Evolutionary conservation across 208 protist genomes (phyloP).

Genomic region (Angomonas desouzai): DNA sequence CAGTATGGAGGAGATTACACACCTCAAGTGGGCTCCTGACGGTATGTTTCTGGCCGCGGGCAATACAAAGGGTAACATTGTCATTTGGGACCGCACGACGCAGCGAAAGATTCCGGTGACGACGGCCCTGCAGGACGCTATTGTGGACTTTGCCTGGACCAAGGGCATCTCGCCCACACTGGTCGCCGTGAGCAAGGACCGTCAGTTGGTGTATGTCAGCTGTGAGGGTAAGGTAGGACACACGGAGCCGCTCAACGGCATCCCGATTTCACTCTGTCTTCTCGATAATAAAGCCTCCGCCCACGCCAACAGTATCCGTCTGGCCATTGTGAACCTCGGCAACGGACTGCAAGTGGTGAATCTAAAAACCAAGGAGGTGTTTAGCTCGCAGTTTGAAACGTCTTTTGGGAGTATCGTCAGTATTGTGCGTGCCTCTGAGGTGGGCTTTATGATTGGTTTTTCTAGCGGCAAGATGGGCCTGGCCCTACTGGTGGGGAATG

Average conservation of each 20-base stretch:
- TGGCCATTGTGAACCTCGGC: slow-evolving; percentile 66
- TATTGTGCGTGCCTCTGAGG: slow-evolving; percentile 24
- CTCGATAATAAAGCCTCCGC: slow-evolving; percentile 27
- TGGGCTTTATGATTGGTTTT: slow-evolving; percentile 53
- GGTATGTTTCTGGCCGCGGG: slow-evolving; percentile 85
- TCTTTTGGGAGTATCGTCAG: slow-evolving; percentile 66
- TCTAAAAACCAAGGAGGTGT: slow-evolving; percentile 34
- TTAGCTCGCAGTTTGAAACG: slow-evolving; percentile 63
- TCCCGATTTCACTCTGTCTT: slow-evolving; percentile 58
- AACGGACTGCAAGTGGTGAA: slow-evolving; percentile 48
- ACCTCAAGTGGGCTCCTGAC: slow-evolving; percentile 83
- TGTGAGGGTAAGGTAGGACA: slow-evolving; percentile 67
- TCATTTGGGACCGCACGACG: slow-evolving; percentile 94
- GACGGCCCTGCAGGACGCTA: slow-evolving; percentile 86
- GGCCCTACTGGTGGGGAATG: slow-evolving; percentile 29
- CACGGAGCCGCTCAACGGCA: slow-evolving; percentile 37
- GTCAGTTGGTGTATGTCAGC: slow-evolving; percentile 82
- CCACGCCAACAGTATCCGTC: slow-evolving; percentile 10
- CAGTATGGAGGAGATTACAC: slow-evolving; percentile 82
- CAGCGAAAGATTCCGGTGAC: slow-evolving; percentile 83
- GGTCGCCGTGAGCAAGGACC: slow-evolving; percentile 86
- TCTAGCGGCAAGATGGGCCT: slow-evolving; percentile 51
- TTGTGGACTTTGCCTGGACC: slow-evolving; percentile 88
- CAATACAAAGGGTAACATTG: slow-evolving; percentile 84
- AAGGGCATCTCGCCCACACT: slow-evolving; percentile 29